Percentiles rank a stretch among this genome's conserved stretches.
Evolutionary conservation across 805 yeast species (phyloP).

Genomic region (Jamesozyma gamospora): DNA sequence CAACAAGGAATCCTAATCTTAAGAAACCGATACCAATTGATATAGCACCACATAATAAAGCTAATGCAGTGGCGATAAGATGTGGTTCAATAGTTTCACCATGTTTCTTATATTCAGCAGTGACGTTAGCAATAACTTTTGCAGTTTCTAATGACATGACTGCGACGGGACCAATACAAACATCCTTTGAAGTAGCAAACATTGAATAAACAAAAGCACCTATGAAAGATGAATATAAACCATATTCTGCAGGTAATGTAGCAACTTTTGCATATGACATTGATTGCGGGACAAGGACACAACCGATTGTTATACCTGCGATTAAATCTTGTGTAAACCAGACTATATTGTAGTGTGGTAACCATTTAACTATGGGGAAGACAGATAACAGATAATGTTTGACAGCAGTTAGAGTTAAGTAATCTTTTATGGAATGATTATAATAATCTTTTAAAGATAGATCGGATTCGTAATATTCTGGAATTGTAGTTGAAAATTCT

Average conservation of each 20-base stretch:
- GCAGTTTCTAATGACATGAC: conserved; percentile 86
- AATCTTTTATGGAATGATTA: conserved; percentile 11
- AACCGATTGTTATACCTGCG: conserved; percentile 90
- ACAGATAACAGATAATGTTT: conserved; percentile 46
- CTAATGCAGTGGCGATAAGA: conserved; percentile 66
- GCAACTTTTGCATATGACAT: conserved; percentile 93
- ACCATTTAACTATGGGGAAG: conserved; percentile 80
- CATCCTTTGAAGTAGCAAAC: conserved; percentile 93
- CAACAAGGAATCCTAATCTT: conserved; percentile 80
- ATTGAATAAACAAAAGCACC: conserved; percentile 84
- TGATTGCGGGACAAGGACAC: conserved; percentile 87
- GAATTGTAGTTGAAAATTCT: conserved; percentile 3
- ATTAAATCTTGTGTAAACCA: conserved; percentile 80
- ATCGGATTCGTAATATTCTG: conserved; percentile 15
- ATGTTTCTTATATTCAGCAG: conserved; percentile 35
- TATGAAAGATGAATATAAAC: conserved; percentile 82
- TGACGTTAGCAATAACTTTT: conserved; percentile 61
- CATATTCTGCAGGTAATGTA: conserved; percentile 69
- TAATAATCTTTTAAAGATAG: conserved; percentile 17
- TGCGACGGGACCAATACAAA: conserved; percentile 93
- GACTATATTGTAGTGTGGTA: conserved; percentile 64
- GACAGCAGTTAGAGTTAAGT: conserved; percentile 29
- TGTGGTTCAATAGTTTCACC: conserved; percentile 39
- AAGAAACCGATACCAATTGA: conserved; percentile 74
- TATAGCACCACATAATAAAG: conserved; percentile 78